phyloP scores from a whole-genome alignment of 2,329 filamentous ascomycete species.

The Cryphonectria parasitica region DNA sequence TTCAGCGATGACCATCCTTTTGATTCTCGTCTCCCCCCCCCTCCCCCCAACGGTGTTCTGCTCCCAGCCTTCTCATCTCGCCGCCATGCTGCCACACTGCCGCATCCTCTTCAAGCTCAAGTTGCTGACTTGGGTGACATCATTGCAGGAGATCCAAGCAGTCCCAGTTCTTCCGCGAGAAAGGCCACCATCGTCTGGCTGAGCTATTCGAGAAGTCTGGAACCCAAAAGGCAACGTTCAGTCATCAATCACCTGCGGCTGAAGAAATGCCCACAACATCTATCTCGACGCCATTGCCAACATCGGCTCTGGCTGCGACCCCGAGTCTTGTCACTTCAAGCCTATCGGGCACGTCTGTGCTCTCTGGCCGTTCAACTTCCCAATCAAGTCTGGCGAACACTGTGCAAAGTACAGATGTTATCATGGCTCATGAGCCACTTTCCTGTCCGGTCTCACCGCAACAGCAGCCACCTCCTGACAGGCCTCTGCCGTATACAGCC shows the following conservation, averaged over 20 bases:
- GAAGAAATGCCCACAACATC: not conserved
- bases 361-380: not conserved
- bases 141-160: slow-evolving; percentile 1
- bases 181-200: not conserved
- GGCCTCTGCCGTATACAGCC: slow-evolving; percentile 16
- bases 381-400: not conserved
- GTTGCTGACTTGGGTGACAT: not conserved
- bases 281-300: not conserved
- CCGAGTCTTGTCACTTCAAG: not conserved
- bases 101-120: not conserved
- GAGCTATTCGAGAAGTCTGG: not conserved
- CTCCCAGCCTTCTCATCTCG: not conserved
- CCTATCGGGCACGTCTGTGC: not conserved
- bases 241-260: not conserved
- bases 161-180: not conserved
- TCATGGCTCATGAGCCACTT: slow-evolving; percentile 13
- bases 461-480: slow-evolving; percentile 15
- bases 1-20: not conserved
- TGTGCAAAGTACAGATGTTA: not conserved
- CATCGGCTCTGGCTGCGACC: not conserved
- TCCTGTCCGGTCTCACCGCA: slow-evolving; percentile 20
- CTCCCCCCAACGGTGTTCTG: not conserved
- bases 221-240: not conserved
- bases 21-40: not conserved
- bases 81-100: too few relatives aligned